These are phyloP conservation scores for Moricandia moricandioides DNA, from an alignment of 345 rosid genomes.

Conservation along the genomic window DNA sequence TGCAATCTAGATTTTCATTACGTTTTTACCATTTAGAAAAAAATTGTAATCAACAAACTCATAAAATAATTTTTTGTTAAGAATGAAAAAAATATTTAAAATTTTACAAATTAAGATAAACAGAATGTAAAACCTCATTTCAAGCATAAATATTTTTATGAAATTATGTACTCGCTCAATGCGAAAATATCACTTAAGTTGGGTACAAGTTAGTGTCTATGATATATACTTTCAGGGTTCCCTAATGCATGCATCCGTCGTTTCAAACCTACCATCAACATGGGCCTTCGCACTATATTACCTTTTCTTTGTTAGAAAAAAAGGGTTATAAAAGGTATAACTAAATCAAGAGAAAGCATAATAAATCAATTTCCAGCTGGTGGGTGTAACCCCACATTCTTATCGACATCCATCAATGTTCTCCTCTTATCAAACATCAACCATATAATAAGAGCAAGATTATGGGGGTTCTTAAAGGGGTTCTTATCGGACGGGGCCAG, in stretches of 20 bases:
- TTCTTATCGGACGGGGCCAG: no score
- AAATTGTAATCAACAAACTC: not conserved
- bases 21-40: not conserved
- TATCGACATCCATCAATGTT: conserved; percentile 43
- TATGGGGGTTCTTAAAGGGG: no score
- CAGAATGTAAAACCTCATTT: not conserved
- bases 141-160: not conserved
- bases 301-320: not conserved
- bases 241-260: conserved; percentile 35
- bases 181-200: not conserved
- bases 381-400: conserved; percentile 39
- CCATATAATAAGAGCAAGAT: no score
- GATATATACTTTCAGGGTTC: conserved; percentile 26
- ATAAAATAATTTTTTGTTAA: not conserved
- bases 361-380: conserved; percentile 43
- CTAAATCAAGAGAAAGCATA: conserved; percentile 3
- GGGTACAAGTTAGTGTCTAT: conserved; percentile 2
- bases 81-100: not conserved
- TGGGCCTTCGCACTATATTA: conserved; percentile 30
- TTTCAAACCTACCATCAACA: conserved; percentile 38
- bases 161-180: not conserved
- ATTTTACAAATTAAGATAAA: not conserved
- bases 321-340: not conserved
- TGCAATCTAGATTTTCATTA: not conserved
- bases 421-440: conserved; percentile 35